These are phyloP conservation scores for Aspergillus clavatus DNA, from an alignment of 2,329 filamentous ascomycete species.

Conservation along the genomic window DNA sequence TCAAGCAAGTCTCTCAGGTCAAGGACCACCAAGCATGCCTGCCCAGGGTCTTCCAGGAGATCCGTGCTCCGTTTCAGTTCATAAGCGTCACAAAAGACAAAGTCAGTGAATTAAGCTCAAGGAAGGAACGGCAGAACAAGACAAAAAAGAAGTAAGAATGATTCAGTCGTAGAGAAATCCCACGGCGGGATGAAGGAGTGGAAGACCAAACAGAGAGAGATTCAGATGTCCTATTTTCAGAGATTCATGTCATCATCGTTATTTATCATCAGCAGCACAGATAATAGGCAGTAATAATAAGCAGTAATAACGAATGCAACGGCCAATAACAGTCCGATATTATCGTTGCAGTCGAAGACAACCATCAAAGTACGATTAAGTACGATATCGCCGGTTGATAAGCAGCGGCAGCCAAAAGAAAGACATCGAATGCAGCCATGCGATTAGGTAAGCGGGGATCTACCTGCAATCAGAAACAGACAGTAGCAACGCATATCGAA, in stretches of 20 bases:
- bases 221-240: neutral
- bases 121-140: conserved; percentile 5
- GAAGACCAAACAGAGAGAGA: neutral
- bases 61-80: conserved; percentile 34
- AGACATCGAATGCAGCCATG: neutral
- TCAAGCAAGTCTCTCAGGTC: conserved; percentile 2
- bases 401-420: neutral
- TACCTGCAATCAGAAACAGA: neutral
- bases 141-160: neutral
- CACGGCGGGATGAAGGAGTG: neutral
- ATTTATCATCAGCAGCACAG: no score
- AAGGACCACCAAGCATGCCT: conserved; percentile 13
- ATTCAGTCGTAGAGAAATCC: neutral
- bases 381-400: no score
- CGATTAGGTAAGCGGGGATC: neutral
- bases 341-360: neutral
- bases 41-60: conserved; percentile 21
- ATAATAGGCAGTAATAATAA: no score
- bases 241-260: neutral
- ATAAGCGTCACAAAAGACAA: conserved; percentile 6
- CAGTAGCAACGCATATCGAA: no score
- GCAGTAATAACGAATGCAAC: no score
- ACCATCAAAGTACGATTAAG: neutral
- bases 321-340: neutral
- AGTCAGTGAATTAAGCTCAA: conserved; percentile 5